Conservation (phyloP, 2,329 filamentous ascomycete genomes). For the Salinomyces thailandicus region DNA sequence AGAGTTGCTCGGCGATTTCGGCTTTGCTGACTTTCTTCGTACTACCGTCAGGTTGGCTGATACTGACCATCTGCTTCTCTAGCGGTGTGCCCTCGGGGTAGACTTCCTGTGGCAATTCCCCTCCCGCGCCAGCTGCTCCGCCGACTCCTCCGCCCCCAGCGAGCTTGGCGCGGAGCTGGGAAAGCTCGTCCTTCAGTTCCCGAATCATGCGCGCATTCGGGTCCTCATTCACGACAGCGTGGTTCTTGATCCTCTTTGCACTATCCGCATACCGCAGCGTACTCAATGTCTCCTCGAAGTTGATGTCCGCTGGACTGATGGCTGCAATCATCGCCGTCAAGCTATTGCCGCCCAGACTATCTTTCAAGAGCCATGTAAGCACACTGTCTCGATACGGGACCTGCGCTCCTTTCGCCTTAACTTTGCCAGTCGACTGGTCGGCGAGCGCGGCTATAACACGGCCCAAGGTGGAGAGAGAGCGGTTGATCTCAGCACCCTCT, state of each 20-base stretch:
- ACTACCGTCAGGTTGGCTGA: slow-evolving; percentile 71
- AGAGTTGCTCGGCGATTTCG: slow-evolving; percentile 92
- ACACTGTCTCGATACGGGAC: slow-evolving; percentile 97
- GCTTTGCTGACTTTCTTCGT: slow-evolving; percentile 96
- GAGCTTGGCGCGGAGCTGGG: slow-evolving; percentile 76
- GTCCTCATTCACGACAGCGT: slow-evolving; percentile 97
- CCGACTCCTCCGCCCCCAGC: slow-evolving; percentile 30
- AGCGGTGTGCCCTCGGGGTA: slow-evolving; percentile 87
- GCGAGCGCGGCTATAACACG: slow-evolving; percentile 95
- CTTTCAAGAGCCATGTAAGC: slow-evolving; percentile 91
- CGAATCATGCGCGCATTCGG: slow-evolving; percentile 98
- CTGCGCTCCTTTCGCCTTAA: slow-evolving; percentile 61
- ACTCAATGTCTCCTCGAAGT: slow-evolving; percentile 94
- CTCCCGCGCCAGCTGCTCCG: slow-evolving; percentile 30
- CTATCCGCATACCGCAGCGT: slow-evolving; percentile 94
- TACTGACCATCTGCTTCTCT: slow-evolving; percentile 93
- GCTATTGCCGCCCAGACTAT: slow-evolving; percentile 94
- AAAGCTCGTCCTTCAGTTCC: slow-evolving; percentile 90
- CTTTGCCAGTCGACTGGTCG: slow-evolving; percentile 74
- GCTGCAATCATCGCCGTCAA: slow-evolving; percentile 99
- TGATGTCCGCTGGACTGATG: slow-evolving; percentile 96
- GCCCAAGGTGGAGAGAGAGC: slow-evolving; percentile 88
- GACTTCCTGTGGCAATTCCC: slow-evolving; percentile 51
- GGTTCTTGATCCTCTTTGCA: slow-evolving; percentile 98
- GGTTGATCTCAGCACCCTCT: slow-evolving; percentile 96